phyloP scores from a whole-genome alignment of 768 basidiomycete genomes.

The Tricholoma flavovirens region DNA sequence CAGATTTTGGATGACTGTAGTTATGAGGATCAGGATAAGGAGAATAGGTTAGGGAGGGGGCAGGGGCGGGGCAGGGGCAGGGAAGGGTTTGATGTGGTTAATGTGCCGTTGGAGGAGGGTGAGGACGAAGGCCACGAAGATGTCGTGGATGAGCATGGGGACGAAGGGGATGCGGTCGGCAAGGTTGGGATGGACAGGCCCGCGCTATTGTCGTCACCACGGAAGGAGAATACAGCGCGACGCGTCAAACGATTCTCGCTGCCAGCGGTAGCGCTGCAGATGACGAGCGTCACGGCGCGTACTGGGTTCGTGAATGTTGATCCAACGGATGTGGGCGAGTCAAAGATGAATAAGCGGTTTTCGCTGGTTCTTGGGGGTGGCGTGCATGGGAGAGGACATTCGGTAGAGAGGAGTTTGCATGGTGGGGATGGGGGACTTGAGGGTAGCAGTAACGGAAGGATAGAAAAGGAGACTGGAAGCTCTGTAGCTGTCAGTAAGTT shows the following conservation, averaged over 20 bases:
- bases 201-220: slow-evolving; percentile 18
- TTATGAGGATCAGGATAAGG: slow-evolving; percentile 20
- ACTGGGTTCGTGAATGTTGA: slow-evolving; percentile 20
- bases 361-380: slow-evolving; percentile 53
- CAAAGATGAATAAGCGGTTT: slow-evolving; percentile 48
- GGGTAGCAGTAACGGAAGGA: slow-evolving; percentile 12
- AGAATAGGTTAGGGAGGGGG: not conserved
- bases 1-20: slow-evolving; percentile 64
- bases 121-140: slow-evolving; percentile 5
- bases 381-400: slow-evolving; percentile 2
- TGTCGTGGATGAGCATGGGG: slow-evolving; percentile 1
- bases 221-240: slow-evolving; percentile 57
- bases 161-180: not conserved
- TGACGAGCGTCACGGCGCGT: slow-evolving; percentile 63
- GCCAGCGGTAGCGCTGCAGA: slow-evolving; percentile 50
- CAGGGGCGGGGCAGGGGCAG: not conserved
- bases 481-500: slow-evolving; percentile 51
- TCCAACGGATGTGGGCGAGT: not conserved
- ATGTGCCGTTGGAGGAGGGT: slow-evolving; percentile 11
- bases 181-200: too few species aligned
- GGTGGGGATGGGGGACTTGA: slow-evolving; percentile 22
- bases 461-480: slow-evolving; percentile 24
- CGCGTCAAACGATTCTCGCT: slow-evolving; percentile 66
- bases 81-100: slow-evolving; percentile 10
- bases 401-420: slow-evolving; percentile 3